Evolutionary conservation across 495 filamentous ascomycete species (phyloP), one percentile per base, ranked within the genome.

Genomic region (Cetradonia linearis): DNA sequence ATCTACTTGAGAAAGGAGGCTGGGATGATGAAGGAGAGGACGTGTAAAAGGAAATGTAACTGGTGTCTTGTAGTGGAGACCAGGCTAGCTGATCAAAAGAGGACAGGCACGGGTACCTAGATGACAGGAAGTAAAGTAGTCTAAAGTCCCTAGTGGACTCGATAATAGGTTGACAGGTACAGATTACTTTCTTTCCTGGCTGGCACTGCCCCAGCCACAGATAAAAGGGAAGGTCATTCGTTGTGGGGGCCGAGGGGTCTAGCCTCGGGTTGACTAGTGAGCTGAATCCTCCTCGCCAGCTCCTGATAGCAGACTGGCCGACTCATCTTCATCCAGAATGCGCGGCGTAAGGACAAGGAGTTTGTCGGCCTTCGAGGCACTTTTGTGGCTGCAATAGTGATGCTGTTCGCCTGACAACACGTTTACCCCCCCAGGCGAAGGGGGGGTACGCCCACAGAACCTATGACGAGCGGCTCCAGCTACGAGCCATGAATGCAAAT

Each of bases 1-100:
- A 80, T 70, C 72, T 91, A 65, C 63, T 85, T 49, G 78, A 78
- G 62, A 80, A 83, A 18, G 85, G 85, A 38, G 87, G 85, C 2
- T 91, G 87, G 87, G 86, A 89, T 58, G 86, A 88, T 59, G 77
- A 81, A 25, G 46, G 30, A 37, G 64, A 68, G 30, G 62, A 61
- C 28, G 55, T 57, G n/a, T 66, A 25, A 59, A 25, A 36, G 16
- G 48, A 25, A 25, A 13, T 3, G 8, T 25, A 23, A 46, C 25
- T 46, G 42, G 42, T 46, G 9, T 46, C 11, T 25, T 10, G 11
- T 2, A 5, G 13, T 11, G 20, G 20, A 46, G 10, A 25, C 20
- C 42, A 13, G 42, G 42, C 11, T 13, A 46, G 42, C 42, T 46
- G 42, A 46, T 25, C 25, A 23, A 8, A 25, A 3, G 6, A 25